A percentile compares a stretch with the other conserved stretches of the same genome.
These are phyloP conservation scores for Dictyostelium firmibasis DNA, from an alignment of 78 protist genomes.

Conservation along the genomic window DNA sequence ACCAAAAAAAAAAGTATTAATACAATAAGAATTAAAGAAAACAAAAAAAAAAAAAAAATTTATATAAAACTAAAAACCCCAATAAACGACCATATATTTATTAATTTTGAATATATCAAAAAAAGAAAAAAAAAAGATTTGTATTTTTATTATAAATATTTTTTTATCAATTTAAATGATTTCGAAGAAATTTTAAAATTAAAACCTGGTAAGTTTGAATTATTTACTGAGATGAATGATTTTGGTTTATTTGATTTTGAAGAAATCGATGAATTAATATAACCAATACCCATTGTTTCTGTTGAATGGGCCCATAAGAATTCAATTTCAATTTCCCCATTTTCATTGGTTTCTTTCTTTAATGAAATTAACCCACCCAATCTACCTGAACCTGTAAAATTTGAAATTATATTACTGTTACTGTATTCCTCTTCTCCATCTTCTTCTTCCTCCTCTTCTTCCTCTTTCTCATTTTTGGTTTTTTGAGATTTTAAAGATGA, in stretches of 20 bases:
- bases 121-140: too few relatives aligned
- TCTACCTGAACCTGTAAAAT: constrained; percentile 38
- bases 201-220: not conserved
- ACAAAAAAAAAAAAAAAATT: too few relatives aligned
- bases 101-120: too few relatives aligned
- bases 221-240: constrained; percentile 14
- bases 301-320: constrained; percentile 83
- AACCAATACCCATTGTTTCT: constrained; percentile 80
- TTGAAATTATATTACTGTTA: not conserved
- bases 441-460: constrained; percentile 3
- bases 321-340: constrained; percentile 42
- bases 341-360: constrained; percentile 26
- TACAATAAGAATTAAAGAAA: too few relatives aligned
- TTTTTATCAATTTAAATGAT: not conserved
- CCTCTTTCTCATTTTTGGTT: not conserved
- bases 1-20: not conserved
- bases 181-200: constrained; percentile 37
- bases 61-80: not conserved
- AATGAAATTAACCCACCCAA: constrained; percentile 73
- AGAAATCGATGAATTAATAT: constrained; percentile 9
- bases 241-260: constrained; percentile 3
- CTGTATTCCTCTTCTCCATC: constrained; percentile 17
- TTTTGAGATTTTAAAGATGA: not conserved
- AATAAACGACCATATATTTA: not conserved
- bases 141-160: not conserved